A percentile compares a stretch with the other conserved stretches of the same genome.
Conservation (phyloP, 2,329 filamentous ascomycete species). For the Apiospora sp. region DNA sequence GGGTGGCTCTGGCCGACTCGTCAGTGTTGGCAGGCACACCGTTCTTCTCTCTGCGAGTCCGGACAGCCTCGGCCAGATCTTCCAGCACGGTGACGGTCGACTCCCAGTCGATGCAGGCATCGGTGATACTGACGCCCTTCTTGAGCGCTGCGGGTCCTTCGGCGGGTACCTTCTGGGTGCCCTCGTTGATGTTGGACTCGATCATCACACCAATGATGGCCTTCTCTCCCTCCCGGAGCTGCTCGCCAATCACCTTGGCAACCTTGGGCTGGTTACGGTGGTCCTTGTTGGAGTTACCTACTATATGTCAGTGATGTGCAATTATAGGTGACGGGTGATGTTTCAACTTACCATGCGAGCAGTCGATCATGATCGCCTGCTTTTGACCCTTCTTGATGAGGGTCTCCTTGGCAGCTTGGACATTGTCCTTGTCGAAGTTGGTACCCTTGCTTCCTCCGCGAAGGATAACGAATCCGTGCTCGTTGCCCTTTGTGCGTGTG, state of each 20-base stretch:
- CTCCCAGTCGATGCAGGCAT: slow-evolving; percentile 96
- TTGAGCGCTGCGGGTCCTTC: slow-evolving; percentile 82
- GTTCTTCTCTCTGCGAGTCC: slow-evolving; percentile 70
- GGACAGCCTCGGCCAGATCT: slow-evolving; percentile 84
- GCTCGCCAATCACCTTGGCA: slow-evolving; percentile 80
- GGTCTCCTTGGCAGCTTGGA: slow-evolving; percentile 79
- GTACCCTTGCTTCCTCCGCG: slow-evolving; percentile 90
- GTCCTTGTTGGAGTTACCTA: slow-evolving; percentile 96
- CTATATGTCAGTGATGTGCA: background rate
- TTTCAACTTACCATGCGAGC: slow-evolving; percentile 80
- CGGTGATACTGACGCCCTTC: slow-evolving; percentile 93
- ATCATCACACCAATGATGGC: slow-evolving; percentile 98
- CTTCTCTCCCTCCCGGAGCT: slow-evolving; percentile 86
- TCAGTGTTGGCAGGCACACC: slow-evolving; percentile 43
- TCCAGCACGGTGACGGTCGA: slow-evolving; percentile 82
- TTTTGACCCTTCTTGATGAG: slow-evolving; percentile 84
- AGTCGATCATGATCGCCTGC: slow-evolving; percentile 96
- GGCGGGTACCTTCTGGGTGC: slow-evolving; percentile 84
- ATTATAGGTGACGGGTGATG: background rate
- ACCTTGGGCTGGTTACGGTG: slow-evolving; percentile 98
- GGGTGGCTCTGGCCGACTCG: slow-evolving; percentile 51
- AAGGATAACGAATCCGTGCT: slow-evolving; percentile 97
- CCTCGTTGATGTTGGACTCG: slow-evolving; percentile 95
- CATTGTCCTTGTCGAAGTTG: slow-evolving; percentile 89
- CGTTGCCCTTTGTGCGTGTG: slow-evolving; percentile 90